These are phyloP conservation scores for Rubia tinctorum DNA, from an alignment of 305 asterid species.

Conservation along the genomic window DNA sequence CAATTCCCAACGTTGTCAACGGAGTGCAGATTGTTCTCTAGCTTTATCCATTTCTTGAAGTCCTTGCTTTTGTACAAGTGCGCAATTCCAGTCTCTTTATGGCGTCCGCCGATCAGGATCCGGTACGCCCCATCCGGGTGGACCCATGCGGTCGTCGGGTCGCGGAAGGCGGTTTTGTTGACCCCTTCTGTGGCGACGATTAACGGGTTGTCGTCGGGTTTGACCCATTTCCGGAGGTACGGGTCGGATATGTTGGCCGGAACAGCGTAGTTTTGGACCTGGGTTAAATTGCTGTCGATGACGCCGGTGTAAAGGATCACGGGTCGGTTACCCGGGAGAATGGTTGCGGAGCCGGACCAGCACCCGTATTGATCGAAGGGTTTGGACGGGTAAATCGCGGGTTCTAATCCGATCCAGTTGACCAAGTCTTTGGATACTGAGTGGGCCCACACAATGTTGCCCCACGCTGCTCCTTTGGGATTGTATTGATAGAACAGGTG, in stretches of 20 bases:
- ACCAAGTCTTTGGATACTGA: constrained; percentile 40
- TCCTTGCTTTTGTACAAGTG: constrained; percentile 28
- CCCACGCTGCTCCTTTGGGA: constrained; percentile 44
- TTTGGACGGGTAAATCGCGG: constrained; percentile 34
- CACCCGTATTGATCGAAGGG: constrained; percentile 33
- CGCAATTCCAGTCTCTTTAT: constrained; percentile 23
- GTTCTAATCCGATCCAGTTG: constrained; percentile 32
- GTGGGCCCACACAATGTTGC: constrained; percentile 47
- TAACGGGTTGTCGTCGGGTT: constrained; percentile 37
- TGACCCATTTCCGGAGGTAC: constrained; percentile 35
- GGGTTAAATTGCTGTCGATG: constrained; percentile 25
- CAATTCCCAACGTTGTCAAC: constrained; percentile 27
- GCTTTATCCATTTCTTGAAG: constrained; percentile 27
- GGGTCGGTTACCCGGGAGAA: constrained; percentile 35
- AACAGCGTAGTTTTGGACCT: constrained; percentile 42
- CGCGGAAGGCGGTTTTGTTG: constrained; percentile 33
- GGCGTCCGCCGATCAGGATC: constrained; percentile 24
- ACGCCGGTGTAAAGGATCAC: constrained; percentile 40
- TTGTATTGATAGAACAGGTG: constrained; percentile 49
- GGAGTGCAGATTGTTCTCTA: constrained; percentile 26
- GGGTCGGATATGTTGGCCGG: constrained; percentile 39
- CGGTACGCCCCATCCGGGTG: constrained; percentile 32
- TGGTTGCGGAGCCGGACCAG: constrained; percentile 51
- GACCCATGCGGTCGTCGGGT: constrained; percentile 43
- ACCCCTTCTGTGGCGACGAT: constrained; percentile 9